Evolutionary conservation across 805 yeast genomes (phyloP), one percentile per base, ranked within the genome.

Genomic region (Ogataea trehalophila): DNA sequence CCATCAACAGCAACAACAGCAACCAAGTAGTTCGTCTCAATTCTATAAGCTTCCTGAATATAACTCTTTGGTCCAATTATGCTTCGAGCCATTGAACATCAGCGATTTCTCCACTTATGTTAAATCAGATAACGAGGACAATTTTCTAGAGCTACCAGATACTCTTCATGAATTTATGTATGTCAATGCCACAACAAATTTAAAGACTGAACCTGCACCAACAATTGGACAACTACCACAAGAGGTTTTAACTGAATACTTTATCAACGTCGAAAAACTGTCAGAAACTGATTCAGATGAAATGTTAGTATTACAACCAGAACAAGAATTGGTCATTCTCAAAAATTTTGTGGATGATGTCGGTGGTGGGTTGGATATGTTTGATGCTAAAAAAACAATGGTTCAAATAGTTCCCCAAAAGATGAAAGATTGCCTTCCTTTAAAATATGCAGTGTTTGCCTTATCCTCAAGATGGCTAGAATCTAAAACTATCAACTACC

Each of bases 291-390:
- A 53, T n/a, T 44, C 41, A 5, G 46, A 48, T 7, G 50, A 48
- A 14, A 43, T 44, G 1, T 36, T 49, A 5, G 50, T 46, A 15
- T 38, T 56, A n/a, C 48, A 45, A 17, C 55, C 56, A 1, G 55
- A 50, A 39, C 57, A 66, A 34, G 66, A 66, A 51, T 47, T 65
- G 14, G 31, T 49, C 1, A 50, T 71, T 29, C 45, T 66, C 41
- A 63, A 62, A 42, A 63, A 60, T 37, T 72, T 63, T 47, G 56
- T 69, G 1, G 68, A 70, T 45, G 67, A 64, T 13, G 71, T 72
- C 8, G 75, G 73, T 0, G 65, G 66, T 1, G 67, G 74, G 61
- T 50, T 70, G 17, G 75, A 70, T 46, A 69, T 71, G 68, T 71
- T 69, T 52, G 60, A 58, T 39, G 43, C 42, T 9, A 45, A 44